Conservation (phyloP, 2,329 filamentous ascomycete genomes). For the Penicillium psychrosexuale region DNA sequence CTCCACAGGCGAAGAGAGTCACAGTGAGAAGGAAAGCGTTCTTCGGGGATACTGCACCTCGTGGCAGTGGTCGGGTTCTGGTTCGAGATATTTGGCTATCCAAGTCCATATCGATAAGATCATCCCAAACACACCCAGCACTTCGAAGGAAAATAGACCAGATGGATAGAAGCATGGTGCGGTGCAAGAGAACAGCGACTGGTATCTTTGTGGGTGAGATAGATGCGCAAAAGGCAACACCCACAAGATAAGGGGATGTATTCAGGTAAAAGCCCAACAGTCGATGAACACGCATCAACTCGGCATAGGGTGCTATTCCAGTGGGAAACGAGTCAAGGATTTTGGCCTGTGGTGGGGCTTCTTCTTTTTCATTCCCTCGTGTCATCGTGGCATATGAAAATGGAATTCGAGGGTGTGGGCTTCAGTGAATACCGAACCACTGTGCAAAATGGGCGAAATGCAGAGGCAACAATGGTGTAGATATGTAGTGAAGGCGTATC, state of each 20-base stretch:
- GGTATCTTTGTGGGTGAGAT: not conserved
- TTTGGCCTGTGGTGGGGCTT: not conserved
- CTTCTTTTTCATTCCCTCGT: not conserved
- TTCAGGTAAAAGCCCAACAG: not conserved
- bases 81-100: conserved; percentile 77
- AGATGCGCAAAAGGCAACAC: not conserved
- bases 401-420: not conserved
- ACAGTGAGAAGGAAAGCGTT: not conserved
- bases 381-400: not conserved
- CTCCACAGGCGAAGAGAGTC: not conserved
- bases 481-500: too few species aligned
- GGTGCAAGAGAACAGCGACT: not conserved
- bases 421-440: too few species aligned
- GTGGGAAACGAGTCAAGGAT: not conserved
- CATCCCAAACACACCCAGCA: conserved; percentile 62
- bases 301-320: not conserved
- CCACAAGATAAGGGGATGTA: not conserved
- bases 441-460: too few species aligned
- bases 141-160: not conserved
- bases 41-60: not conserved
- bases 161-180: not conserved
- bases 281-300: not conserved
- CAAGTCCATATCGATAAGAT: conserved; percentile 84
- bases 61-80: conserved; percentile 33
- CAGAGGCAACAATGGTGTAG: too few species aligned